Evolutionary conservation across 306 rosid species (phyloP).

Genomic region (Trichosanthes truncata): DNA sequence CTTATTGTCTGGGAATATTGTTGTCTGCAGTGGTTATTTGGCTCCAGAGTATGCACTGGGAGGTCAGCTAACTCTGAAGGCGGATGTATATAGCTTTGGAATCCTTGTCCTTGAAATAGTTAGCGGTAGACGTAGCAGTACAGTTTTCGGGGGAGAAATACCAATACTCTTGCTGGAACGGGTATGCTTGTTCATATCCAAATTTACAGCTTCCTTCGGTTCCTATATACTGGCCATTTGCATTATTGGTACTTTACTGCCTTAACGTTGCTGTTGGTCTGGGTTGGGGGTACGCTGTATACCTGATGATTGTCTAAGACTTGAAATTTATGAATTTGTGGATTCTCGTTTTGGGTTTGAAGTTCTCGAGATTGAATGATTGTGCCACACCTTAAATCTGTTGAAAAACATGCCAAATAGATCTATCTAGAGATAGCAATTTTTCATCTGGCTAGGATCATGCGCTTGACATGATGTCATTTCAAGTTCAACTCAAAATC

Average conservation of each 20-base stretch:
- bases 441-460: not conserved
- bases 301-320: not conserved
- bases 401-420: not conserved
- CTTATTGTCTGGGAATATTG: conserved; percentile 14
- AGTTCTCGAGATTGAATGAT: not conserved
- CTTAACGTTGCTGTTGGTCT: not conserved
- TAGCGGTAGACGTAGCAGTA: conserved; percentile 67
- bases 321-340: not conserved
- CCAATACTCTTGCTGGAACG: conserved; percentile 60
- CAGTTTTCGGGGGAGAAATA: conserved; percentile 39
- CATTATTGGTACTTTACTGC: not conserved
- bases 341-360: not conserved
- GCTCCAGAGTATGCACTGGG: conserved; percentile 97
- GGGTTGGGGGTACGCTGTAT: not conserved
- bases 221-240: not conserved
- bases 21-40: conserved; percentile 67
- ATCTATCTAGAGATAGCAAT: not conserved
- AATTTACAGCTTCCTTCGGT: not conserved
- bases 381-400: not conserved
- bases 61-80: conserved; percentile 82
- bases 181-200: conserved; percentile 29
- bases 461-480: not conserved
- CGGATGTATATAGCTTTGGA: conserved; percentile 89
- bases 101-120: conserved; percentile 76
- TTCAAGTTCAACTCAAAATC: not conserved